Base-by-base conservation (phyloP, 2,329 filamentous ascomycete species). In the Colletotrichum tropicale region DNA sequence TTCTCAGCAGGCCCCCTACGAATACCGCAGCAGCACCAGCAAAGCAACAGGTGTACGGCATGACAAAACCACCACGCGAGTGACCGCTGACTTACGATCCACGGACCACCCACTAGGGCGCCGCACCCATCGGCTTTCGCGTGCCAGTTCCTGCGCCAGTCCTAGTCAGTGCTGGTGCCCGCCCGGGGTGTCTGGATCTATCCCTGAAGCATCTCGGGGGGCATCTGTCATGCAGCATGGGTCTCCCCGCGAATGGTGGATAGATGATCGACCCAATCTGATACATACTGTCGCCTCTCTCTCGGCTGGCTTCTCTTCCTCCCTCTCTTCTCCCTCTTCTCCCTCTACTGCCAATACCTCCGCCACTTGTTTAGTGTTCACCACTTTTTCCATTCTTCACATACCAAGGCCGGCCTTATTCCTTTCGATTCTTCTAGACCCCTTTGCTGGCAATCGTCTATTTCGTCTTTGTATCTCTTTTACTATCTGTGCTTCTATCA, bases 251-350 rank as follows among this genome's bases (percentile, higher is more conserved):
- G 74, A 74, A 75, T 75, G 71, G 61, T 62, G 60, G 66, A 70
- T 70, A 65, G 66, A 75, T 68, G 74, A 76, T 76, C 67, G 78
- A 68, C 79, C 75, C 52, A 76, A 71, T 74, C 74, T 76, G 74
- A 76, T 76, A 77, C 76, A 77, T 76, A 76, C 76, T 74, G 74
- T 76, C 70, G 67, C 70, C 74, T 77, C 66, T 73, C 74, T 71
- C 76, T 69, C 74, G 28, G 48, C 66, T 76, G 55, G 7, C 55
- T 65, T 61, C 62, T 66, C 30, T 32, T 24, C 38, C 62, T 74
- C 34, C 61, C 64, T 71, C 66, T 62, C 58, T 70, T 68, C 70
- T 65, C 74, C 70, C 52, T 64, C 66, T 65, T 71, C 62, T 70
- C 65, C 73, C 55, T 73, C 69, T 70, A 12, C 13, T 56, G 52